These are phyloP conservation scores for Diaporthe citrichinensis DNA, from an alignment of 2,329 filamentous ascomycete species.

Conservation along the genomic window DNA sequence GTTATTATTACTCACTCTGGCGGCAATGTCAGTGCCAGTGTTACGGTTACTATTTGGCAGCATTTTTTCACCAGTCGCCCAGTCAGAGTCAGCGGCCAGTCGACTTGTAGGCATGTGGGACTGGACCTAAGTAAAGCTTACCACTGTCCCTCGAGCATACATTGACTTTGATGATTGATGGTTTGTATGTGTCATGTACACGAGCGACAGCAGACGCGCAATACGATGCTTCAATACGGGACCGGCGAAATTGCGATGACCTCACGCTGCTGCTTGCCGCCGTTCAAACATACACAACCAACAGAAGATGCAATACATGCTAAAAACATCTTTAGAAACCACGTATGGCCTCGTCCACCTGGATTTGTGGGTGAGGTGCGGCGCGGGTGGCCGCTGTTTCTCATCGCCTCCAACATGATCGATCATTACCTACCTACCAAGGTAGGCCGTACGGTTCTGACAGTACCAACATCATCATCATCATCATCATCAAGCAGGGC, in stretches of 20 bases:
- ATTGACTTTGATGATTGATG: background rate
- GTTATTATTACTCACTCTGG: background rate
- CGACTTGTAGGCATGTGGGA: slow-evolving; percentile 5
- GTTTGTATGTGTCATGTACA: slow-evolving; percentile 23
- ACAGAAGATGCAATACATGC: slow-evolving; percentile 7
- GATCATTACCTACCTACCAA: background rate
- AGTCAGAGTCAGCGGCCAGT: slow-evolving; percentile 4
- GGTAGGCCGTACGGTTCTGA: background rate
- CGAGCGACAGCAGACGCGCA: slow-evolving; percentile 7
- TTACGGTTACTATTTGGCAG: background rate
- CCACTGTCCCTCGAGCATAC: background rate
- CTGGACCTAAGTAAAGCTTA: background rate
- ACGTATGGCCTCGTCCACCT: background rate
- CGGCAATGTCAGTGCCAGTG: background rate
- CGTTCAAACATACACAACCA: slow-evolving; percentile 23
- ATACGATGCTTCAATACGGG: slow-evolving; percentile 33
- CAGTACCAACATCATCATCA: background rate
- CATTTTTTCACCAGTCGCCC: background rate
- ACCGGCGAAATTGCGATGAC: slow-evolving; percentile 41
- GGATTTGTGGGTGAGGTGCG: background rate
- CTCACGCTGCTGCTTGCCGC: slow-evolving; percentile 28
- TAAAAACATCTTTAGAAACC: background rate
- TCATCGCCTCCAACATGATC: background rate
- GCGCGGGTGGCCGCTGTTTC: slow-evolving; percentile 1
- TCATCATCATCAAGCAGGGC: background rate